phyloP scores from a whole-genome alignment of 805 yeast species.

The Saturnispora dispora region DNA sequence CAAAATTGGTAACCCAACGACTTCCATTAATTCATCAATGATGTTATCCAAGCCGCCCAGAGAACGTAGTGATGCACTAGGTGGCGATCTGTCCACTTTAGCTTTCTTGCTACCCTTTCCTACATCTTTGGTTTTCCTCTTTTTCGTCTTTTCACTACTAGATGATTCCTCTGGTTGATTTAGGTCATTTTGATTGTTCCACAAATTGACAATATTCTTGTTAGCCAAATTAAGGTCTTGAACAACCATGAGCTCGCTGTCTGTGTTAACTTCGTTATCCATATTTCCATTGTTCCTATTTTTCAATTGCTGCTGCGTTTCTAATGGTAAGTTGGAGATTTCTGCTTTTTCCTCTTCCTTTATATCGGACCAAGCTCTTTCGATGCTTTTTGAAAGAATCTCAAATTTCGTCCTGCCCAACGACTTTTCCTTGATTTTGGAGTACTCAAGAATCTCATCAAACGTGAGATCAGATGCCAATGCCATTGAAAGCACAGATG shows the following conservation, averaged over 20 bases:
- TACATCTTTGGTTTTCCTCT: slow-evolving; percentile 38
- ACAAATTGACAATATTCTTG: slow-evolving; percentile 61
- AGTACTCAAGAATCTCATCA: slow-evolving; percentile 45
- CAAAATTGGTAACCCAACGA: slow-evolving; percentile 81
- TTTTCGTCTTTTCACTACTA: slow-evolving; percentile 18
- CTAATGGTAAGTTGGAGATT: slow-evolving; percentile 29
- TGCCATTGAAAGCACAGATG: slow-evolving; percentile 34
- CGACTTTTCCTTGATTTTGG: slow-evolving; percentile 57
- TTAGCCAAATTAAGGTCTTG: slow-evolving; percentile 62
- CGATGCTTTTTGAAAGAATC: slow-evolving; percentile 54
- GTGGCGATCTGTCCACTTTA: slow-evolving; percentile 56
- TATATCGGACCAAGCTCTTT: slow-evolving; percentile 44
- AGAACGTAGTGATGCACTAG: slow-evolving; percentile 56
- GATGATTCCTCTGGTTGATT: slow-evolving; percentile 20
- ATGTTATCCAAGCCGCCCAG: slow-evolving; percentile 86
- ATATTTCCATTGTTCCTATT: slow-evolving; percentile 10
- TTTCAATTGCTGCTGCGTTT: neutral
- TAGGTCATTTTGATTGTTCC: slow-evolving; percentile 37
- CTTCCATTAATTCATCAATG: slow-evolving; percentile 79
- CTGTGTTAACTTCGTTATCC: slow-evolving; percentile 25
- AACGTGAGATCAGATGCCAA: slow-evolving; percentile 51
- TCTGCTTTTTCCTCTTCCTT: slow-evolving; percentile 57
- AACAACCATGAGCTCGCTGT: slow-evolving; percentile 51
- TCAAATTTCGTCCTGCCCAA: slow-evolving; percentile 62
- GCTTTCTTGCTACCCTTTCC: slow-evolving; percentile 18